Conservation (phyloP, 768 basidiomycete species). For the Serendipita vermifera region DNA sequence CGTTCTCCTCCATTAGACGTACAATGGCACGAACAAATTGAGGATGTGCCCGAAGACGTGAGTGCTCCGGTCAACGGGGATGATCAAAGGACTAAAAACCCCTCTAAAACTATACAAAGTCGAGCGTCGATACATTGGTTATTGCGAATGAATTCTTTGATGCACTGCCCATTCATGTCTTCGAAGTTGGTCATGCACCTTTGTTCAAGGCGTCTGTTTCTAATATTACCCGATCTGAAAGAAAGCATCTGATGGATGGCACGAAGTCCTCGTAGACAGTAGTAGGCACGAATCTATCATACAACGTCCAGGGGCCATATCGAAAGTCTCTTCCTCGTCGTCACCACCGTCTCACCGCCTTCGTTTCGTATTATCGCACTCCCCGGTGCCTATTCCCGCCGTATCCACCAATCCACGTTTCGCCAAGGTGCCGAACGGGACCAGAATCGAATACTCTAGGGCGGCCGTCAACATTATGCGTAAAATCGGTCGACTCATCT, state of each 20-base stretch:
- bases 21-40: constrained; percentile 62
- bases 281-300: constrained; percentile 22
- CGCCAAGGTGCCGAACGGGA: constrained; percentile 48
- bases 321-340: constrained; percentile 15
- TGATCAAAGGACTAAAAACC: too few relatives aligned
- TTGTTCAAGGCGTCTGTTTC: background rate
- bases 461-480: constrained; percentile 55
- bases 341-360: constrained; percentile 28
- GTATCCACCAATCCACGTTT: constrained; percentile 58
- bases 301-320: constrained; percentile 14
- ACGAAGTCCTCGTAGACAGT: constrained; percentile 63
- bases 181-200: constrained; percentile 45
- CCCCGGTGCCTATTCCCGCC: constrained; percentile 39
- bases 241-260: constrained; percentile 72
- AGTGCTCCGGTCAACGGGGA: background rate
- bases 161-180: constrained; percentile 79
- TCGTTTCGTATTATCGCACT: constrained; percentile 51
- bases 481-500: constrained; percentile 51
- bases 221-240: constrained; percentile 21
- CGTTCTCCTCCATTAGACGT: constrained; percentile 26
- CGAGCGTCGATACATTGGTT: constrained; percentile 67
- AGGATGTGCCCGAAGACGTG: constrained; percentile 42
- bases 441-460: constrained; percentile 70
- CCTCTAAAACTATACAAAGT: constrained; percentile 13
- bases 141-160: constrained; percentile 98